phyloP scores from a whole-genome alignment of 1,284 basidiomycete genomes.

The Austroboletus niveus region DNA sequence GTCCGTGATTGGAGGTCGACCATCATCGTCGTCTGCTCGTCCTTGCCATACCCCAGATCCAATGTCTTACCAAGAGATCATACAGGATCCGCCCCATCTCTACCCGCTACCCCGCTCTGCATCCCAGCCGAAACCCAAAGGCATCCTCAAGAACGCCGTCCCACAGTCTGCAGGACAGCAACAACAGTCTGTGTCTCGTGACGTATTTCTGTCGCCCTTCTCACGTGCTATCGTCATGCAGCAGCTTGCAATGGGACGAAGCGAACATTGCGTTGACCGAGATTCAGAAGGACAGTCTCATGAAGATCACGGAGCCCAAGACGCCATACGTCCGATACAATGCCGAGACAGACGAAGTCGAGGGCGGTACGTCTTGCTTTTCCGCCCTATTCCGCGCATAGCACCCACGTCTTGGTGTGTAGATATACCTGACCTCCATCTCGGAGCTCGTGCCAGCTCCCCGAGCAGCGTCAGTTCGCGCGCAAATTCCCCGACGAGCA shows the following conservation, averaged over 20 bases:
- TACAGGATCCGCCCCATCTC: slow-evolving; percentile 38
- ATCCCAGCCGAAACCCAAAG: slow-evolving; percentile 72
- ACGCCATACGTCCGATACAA: slow-evolving; percentile 94
- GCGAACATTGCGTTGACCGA: slow-evolving; percentile 88
- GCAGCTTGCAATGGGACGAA: slow-evolving; percentile 86
- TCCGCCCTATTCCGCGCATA: neutral
- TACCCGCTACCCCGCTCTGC: slow-evolving; percentile 51
- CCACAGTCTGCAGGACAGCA: slow-evolving; percentile 40
- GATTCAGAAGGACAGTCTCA: slow-evolving; percentile 88
- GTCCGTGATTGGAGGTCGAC: slow-evolving; percentile 1
- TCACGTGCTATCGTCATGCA: slow-evolving; percentile 17
- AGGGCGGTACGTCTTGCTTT: slow-evolving; percentile 59
- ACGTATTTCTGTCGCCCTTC: neutral
- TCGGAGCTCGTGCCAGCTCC: slow-evolving; percentile 40
- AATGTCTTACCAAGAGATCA: slow-evolving; percentile 40
- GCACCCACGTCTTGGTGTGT: neutral
- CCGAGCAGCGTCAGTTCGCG: slow-evolving; percentile 35
- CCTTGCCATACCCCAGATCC: slow-evolving; percentile 2
- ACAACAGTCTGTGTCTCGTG: slow-evolving; percentile 41
- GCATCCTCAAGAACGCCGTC: slow-evolving; percentile 79
- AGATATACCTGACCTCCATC: slow-evolving; percentile 67
- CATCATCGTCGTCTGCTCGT: neutral
- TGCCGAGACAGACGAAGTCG: slow-evolving; percentile 78
- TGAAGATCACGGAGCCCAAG: slow-evolving; percentile 97
- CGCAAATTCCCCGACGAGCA: slow-evolving; percentile 49